phyloP scores from a whole-genome alignment of 2,329 filamentous ascomycete genomes.

The Colletotrichum sp. region DNA sequence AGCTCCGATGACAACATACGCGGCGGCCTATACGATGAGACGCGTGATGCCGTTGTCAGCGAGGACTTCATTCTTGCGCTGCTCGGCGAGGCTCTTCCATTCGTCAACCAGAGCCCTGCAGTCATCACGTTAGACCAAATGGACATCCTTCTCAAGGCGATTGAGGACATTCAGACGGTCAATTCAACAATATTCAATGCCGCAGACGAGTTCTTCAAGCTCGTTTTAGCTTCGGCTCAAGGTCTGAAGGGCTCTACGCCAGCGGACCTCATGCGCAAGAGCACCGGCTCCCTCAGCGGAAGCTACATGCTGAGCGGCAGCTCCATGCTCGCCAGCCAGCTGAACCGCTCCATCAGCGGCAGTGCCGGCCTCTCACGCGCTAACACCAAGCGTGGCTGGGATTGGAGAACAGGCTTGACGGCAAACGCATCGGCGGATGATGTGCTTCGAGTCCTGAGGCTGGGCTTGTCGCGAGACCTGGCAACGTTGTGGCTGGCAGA shows the following conservation, averaged over 20 bases:
- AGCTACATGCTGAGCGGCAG: conserved; percentile 76
- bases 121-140: conserved; percentile 75
- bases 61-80: conserved; percentile 86
- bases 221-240: conserved; percentile 74
- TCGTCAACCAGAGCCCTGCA: conserved; percentile 63
- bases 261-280: conserved; percentile 64
- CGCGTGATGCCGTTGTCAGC: conserved; percentile 81
- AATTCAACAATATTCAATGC: conserved; percentile 73
- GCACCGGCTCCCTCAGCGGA: conserved; percentile 55
- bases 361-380: conserved; percentile 36
- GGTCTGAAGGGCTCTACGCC: conserved; percentile 68
- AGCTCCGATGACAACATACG: conserved; percentile 90
- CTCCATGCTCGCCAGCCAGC: conserved; percentile 69
- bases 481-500: conserved; percentile 72
- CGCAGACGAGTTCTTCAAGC: conserved; percentile 79
- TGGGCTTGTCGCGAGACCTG: conserved; percentile 77
- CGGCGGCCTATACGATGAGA: conserved; percentile 85
- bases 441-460: conserved; percentile 73
- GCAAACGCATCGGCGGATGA: conserved; percentile 67
- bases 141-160: conserved; percentile 74
- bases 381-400: conserved; percentile 67
- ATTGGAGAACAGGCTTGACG: conserved; percentile 82
- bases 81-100: conserved; percentile 81
- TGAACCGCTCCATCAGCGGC: conserved; percentile 63
- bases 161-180: conserved; percentile 82